These are phyloP conservation scores for Termitomyces sp. DNA, from an alignment of 768 basidiomycete genomes.

Conservation along the genomic window DNA sequence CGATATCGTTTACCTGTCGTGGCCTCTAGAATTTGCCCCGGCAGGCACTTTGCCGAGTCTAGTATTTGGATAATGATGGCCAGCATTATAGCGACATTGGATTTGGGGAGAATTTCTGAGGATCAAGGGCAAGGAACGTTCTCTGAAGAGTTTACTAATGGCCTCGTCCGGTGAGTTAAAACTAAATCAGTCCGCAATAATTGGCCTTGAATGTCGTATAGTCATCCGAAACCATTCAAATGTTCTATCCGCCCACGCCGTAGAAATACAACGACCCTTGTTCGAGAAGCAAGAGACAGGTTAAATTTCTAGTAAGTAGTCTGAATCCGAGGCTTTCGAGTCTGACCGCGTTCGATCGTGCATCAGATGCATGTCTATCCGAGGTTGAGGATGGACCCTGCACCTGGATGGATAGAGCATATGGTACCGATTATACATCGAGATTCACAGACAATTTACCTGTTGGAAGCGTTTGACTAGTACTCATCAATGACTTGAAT, in stretches of 20 bases:
- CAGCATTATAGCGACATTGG: conserved; percentile 37
- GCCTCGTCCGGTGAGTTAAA: conserved; percentile 40
- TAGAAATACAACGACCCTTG: conserved; percentile 20
- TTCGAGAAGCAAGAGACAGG: conserved; percentile 22
- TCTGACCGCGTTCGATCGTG: not conserved
- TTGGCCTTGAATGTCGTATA: conserved; percentile 15
- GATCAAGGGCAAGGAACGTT: conserved; percentile 35
- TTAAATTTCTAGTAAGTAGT: conserved; percentile 4
- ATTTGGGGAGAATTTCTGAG: conserved; percentile 36
- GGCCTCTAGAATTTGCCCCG: conserved; percentile 42
- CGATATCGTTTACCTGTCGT: not conserved
- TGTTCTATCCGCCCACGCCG: conserved; percentile 42
- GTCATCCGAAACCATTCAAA: conserved; percentile 46
- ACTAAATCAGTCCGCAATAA: not conserved
- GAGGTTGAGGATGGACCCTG: not conserved
- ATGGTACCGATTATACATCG: not conserved
- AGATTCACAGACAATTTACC: not conserved
- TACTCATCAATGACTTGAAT: not conserved
- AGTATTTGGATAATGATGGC: conserved; percentile 41
- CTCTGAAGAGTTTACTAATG: conserved; percentile 30
- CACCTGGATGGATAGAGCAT: not conserved
- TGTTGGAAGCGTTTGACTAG: not conserved
- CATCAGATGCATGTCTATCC: not conserved
- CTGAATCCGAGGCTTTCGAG: not conserved
- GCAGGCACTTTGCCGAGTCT: conserved; percentile 44